phyloP scores from a whole-genome alignment of 176 grass and related monocot genomes.

The Oryza meyeriana region DNA sequence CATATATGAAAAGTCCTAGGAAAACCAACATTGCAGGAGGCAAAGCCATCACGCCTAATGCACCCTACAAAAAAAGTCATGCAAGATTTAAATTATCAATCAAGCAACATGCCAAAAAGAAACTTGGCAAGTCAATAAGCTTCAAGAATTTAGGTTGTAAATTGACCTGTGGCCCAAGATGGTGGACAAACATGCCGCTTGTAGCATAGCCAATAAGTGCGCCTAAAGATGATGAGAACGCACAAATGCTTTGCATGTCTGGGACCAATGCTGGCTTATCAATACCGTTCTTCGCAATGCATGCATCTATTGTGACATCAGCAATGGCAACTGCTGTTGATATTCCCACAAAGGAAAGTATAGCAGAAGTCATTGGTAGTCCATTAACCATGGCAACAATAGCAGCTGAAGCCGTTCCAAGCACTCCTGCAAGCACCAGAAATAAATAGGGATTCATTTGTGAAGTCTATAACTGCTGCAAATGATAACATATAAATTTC shows the following conservation, averaged over 20 bases:
- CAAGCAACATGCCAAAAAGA: conserved; percentile 3
- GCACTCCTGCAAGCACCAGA: conserved; percentile 51
- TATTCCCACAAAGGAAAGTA: conserved; percentile 70
- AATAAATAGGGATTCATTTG: conserved; percentile 6
- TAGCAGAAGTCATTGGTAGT: conserved; percentile 54
- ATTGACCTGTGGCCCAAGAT: conserved; percentile 72
- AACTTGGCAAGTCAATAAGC: conserved; percentile 9
- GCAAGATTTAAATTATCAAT: background rate
- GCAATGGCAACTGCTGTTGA: conserved; percentile 72
- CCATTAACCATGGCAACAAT: conserved; percentile 36
- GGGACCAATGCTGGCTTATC: conserved; percentile 72
- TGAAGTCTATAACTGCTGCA: background rate
- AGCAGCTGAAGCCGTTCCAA: conserved; percentile 44
- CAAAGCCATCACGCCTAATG: conserved; percentile 71
- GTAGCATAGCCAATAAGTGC: conserved; percentile 74
- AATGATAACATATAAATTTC: background rate
- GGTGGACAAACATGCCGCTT: conserved; percentile 75
- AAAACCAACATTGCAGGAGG: conserved; percentile 56
- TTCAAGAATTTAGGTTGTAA: background rate
- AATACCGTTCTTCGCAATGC: conserved; percentile 92
- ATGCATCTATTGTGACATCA: conserved; percentile 87
- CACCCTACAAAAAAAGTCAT: conserved; percentile 43
- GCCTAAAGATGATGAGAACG: conserved; percentile 69
- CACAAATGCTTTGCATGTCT: conserved; percentile 88
- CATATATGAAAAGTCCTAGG: conserved; percentile 72